Percentiles rank a stretch among this genome's conserved stretches.
These are phyloP conservation scores for Claviceps lovelessii DNA, from an alignment of 2,329 filamentous ascomycete species.

Conservation along the genomic window DNA sequence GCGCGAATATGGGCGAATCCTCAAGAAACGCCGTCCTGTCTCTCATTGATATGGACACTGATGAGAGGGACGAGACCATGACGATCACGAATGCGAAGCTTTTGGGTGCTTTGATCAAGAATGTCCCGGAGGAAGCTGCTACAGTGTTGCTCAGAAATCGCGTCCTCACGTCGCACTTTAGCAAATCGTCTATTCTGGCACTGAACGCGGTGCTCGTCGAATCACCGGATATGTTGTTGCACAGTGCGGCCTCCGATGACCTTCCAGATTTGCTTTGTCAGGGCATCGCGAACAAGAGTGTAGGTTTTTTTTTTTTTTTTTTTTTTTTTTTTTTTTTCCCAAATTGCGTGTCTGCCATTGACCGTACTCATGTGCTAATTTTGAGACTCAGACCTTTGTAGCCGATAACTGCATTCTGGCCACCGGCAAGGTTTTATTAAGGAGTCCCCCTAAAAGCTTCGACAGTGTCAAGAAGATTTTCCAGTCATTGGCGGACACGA, in stretches of 20 bases:
- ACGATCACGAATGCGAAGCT: slow-evolving; percentile 82
- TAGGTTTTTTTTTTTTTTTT: slow-evolving; percentile 27
- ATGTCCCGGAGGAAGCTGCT: slow-evolving; percentile 60
- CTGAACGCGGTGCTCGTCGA: slow-evolving; percentile 83
- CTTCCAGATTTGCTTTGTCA: slow-evolving; percentile 63
- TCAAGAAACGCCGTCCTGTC: slow-evolving; percentile 75
- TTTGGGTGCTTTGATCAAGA: slow-evolving; percentile 78
- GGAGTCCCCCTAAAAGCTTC: slow-evolving; percentile 51
- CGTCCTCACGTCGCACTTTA: slow-evolving; percentile 64
- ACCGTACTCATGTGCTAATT: neutral
- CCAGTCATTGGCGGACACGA: slow-evolving; percentile 57
- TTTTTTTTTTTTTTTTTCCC: neutral
- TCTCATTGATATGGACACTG: slow-evolving; percentile 73
- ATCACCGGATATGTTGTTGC: slow-evolving; percentile 54
- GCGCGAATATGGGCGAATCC: slow-evolving; percentile 82
- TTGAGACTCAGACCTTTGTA: slow-evolving; percentile 50
- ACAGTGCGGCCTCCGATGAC: slow-evolving; percentile 54
- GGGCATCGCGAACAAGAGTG: slow-evolving; percentile 63
- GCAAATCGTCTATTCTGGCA: slow-evolving; percentile 64
- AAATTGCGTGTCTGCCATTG: neutral
- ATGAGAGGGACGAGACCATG: slow-evolving; percentile 62
- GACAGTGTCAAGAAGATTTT: slow-evolving; percentile 70
- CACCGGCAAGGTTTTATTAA: slow-evolving; percentile 77
- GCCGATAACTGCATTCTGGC: slow-evolving; percentile 81
- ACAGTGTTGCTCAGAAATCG: slow-evolving; percentile 48